Percentiles rank a stretch among this genome's conserved stretches.
Evolutionary conservation across 495 filamentous ascomycete genomes (phyloP).

Genomic region (Penicillium lividum): DNA sequence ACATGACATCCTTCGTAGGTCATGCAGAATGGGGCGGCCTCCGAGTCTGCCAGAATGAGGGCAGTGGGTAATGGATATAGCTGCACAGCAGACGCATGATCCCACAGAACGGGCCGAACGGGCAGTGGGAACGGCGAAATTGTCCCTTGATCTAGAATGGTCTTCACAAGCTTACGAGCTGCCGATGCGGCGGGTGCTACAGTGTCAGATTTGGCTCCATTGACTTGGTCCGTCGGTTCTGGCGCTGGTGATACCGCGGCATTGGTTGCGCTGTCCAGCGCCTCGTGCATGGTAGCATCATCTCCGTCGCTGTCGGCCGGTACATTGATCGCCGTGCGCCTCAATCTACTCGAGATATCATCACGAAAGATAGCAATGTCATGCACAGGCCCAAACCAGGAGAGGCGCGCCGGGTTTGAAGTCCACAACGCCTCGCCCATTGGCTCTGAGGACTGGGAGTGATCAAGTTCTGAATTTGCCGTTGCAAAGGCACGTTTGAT

Average conservation of each 20-base stretch:
- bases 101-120: constrained; percentile 82
- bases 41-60: constrained; percentile 77
- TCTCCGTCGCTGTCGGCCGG: constrained; percentile 24
- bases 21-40: constrained; percentile 75
- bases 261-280: constrained; percentile 14
- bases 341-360: constrained; percentile 74
- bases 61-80: constrained; percentile 88
- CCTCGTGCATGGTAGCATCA: constrained; percentile 24
- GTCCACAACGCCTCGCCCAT: constrained; percentile 80
- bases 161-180: constrained; percentile 86
- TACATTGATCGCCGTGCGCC: constrained; percentile 69
- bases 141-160: constrained; percentile 88
- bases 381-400: constrained; percentile 79
- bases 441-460: constrained; percentile 41
- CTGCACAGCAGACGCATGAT: constrained; percentile 69
- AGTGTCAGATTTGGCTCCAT: constrained; percentile 19
- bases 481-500: constrained; percentile 76
- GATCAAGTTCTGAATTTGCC: constrained; percentile 65
- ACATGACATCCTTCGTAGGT: constrained; percentile 96
- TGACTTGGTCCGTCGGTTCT: constrained; percentile 17
- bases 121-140: constrained; percentile 81
- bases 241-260: constrained; percentile 14
- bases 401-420: constrained; percentile 78
- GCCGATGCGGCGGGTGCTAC: constrained; percentile 53
- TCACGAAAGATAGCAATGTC: constrained; percentile 87